Conservation (phyloP, 2,329 filamentous ascomycete species). For the Fusarium acutatum region DNA sequence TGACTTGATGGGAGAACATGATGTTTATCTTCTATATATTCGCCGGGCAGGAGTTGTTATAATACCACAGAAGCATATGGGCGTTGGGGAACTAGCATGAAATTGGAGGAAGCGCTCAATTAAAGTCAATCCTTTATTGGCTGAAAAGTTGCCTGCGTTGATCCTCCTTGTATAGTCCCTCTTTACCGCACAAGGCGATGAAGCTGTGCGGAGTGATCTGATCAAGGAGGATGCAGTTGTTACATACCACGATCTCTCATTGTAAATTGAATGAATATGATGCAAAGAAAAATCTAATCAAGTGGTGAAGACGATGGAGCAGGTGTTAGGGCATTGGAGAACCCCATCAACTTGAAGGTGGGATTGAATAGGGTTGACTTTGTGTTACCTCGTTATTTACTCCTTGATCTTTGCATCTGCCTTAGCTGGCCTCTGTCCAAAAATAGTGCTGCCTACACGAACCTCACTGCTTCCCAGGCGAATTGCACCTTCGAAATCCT, state of each 20-base stretch:
- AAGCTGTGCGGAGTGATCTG: slow-evolving; percentile 24
- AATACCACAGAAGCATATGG: slow-evolving; percentile 44
- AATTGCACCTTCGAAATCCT: slow-evolving; percentile 92
- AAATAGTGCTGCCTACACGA: slow-evolving; percentile 91
- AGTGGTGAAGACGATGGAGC: not conserved
- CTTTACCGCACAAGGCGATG: slow-evolving; percentile 12
- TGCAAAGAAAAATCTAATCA: not conserved
- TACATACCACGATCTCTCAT: slow-evolving; percentile 39
- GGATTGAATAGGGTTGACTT: not conserved
- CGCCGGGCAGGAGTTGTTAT: slow-evolving; percentile 39
- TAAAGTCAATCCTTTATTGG: slow-evolving; percentile 29
- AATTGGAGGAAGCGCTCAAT: slow-evolving; percentile 36
- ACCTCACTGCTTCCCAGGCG: slow-evolving; percentile 87
- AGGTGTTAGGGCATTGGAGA: not conserved
- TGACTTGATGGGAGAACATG: slow-evolving; percentile 44
- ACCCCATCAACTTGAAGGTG: not conserved
- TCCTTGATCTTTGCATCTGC: slow-evolving; percentile 76
- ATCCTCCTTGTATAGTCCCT: slow-evolving; percentile 13
- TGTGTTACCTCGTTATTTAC: slow-evolving; percentile 37
- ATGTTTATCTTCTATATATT: slow-evolving; percentile 36
- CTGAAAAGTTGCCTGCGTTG: slow-evolving; percentile 28
- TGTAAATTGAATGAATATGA: slow-evolving; percentile 29
- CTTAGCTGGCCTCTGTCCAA: slow-evolving; percentile 82
- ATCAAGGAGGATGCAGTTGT: slow-evolving; percentile 34
- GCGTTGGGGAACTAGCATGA: slow-evolving; percentile 45